These are phyloP conservation scores for Globisporangium heterothallicum DNA, from an alignment of 352 stramenopile genomes.

Conservation along the genomic window DNA sequence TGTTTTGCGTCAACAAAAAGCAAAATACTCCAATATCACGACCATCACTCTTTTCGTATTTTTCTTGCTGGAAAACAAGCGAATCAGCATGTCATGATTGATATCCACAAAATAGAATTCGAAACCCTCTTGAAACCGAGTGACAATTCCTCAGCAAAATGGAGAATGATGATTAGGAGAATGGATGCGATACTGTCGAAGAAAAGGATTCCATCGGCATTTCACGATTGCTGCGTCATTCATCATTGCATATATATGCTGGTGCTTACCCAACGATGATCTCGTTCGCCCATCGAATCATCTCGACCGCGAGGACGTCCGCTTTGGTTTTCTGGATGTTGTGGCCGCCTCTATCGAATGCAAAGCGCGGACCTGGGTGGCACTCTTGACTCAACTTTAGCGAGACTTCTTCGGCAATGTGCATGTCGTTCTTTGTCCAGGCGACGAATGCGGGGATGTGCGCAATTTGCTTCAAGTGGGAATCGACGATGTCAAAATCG, in stretches of 20 bases:
- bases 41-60: neutral
- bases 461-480: constrained; percentile 16
- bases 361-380: constrained; percentile 27
- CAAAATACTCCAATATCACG: too few species aligned
- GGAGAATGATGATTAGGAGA: neutral
- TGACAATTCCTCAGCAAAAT: neutral
- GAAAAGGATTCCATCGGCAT: neutral
- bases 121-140: neutral
- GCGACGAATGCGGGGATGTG: constrained; percentile 33
- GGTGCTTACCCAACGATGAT: constrained; percentile 8
- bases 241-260: neutral
- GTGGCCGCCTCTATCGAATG: constrained; percentile 45
- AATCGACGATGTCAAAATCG: constrained; percentile 26
- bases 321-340: constrained; percentile 74
- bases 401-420: constrained; percentile 58
- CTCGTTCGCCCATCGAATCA: constrained; percentile 32
- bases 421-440: constrained; percentile 42
- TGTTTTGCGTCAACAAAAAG: neutral
- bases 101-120: neutral
- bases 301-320: constrained; percentile 23
- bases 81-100: neutral
- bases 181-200: neutral
- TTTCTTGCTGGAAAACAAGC: too few species aligned
- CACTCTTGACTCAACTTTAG: constrained; percentile 29
- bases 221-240: neutral